Evolutionary conservation across 768 basidiomycete genomes (phyloP).

Genomic region (Tubosaeta brunneosetosa): DNA sequence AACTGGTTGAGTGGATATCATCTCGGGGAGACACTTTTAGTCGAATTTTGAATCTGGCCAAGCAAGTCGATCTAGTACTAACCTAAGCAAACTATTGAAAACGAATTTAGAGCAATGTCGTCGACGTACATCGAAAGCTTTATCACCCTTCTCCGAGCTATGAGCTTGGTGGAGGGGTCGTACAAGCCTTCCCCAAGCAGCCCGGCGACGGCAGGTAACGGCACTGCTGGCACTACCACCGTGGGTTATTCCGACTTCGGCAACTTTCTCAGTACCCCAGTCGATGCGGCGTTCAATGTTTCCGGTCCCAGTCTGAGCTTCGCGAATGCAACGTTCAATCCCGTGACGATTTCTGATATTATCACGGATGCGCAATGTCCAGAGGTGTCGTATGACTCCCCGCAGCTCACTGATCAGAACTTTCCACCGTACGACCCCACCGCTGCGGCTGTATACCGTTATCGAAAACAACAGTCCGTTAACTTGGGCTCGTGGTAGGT

Average conservation of each 20-base stretch:
- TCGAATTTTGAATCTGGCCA: conserved; percentile 2
- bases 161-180: conserved; percentile 10
- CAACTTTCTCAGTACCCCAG: not conserved
- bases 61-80: not conserved
- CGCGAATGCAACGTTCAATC: not conserved
- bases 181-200: conserved; percentile 7
- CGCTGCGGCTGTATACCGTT: conserved; percentile 15
- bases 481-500: conserved; percentile 21
- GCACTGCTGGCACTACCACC: not conserved
- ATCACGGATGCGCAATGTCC: conserved; percentile 1
- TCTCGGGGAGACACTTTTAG: not conserved
- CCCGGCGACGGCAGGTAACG: not conserved
- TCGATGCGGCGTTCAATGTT: not conserved
- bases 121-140: conserved; percentile 7
- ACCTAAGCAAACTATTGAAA: not conserved
- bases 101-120: not conserved
- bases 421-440: conserved; percentile 16
- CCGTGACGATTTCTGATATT: not conserved
- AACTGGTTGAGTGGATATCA: no score
- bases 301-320: not conserved
- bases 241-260: not conserved
- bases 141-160: conserved; percentile 3
- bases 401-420: conserved; percentile 1
- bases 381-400: conserved; percentile 8
- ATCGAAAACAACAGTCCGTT: conserved; percentile 20